Conservation (phyloP, 768 basidiomycete species). For the Boletales sp. region DNA sequence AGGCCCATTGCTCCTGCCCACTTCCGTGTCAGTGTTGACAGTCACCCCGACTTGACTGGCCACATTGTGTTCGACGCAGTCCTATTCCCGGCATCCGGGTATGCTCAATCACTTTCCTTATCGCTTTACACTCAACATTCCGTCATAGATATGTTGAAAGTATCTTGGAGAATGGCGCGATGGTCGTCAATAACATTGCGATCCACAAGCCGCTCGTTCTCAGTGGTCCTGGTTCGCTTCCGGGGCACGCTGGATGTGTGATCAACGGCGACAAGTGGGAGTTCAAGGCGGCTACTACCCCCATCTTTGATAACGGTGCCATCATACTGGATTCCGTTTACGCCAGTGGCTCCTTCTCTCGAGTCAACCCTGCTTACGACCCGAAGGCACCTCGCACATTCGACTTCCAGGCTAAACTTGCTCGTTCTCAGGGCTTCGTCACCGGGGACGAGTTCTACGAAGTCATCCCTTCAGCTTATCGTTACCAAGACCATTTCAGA, state of each 20-base stretch:
- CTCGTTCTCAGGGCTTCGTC: constrained; percentile 14
- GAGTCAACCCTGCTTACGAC: constrained; percentile 24
- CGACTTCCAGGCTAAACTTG: constrained; percentile 21
- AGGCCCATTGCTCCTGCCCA: constrained; percentile 36
- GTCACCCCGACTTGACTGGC: constrained; percentile 37
- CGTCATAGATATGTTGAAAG: constrained; percentile 23
- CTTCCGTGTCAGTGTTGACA: constrained; percentile 33
- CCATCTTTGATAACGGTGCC: constrained; percentile 18
- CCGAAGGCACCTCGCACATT: constrained; percentile 18
- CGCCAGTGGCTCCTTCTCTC: constrained; percentile 27
- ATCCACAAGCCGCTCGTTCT: constrained; percentile 31
- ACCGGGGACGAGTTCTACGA: constrained; percentile 18
- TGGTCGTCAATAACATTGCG: constrained; percentile 23
- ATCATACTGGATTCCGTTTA: constrained; percentile 30
- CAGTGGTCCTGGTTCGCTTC: constrained; percentile 9
- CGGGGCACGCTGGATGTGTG: constrained; percentile 24
- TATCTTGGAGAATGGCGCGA: constrained; percentile 33
- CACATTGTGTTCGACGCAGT: constrained; percentile 44
- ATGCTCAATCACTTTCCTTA: constrained; percentile 16
- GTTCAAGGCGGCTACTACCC: constrained; percentile 26
- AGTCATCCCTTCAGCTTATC: constrained; percentile 16
- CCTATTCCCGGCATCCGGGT: constrained; percentile 47
- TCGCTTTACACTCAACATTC: neutral
- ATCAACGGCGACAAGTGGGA: constrained; percentile 28
- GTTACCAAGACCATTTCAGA: constrained; percentile 23